Evolutionary conservation across 768 basidiomycete species (phyloP).

Genomic region (Collybia nuda): DNA sequence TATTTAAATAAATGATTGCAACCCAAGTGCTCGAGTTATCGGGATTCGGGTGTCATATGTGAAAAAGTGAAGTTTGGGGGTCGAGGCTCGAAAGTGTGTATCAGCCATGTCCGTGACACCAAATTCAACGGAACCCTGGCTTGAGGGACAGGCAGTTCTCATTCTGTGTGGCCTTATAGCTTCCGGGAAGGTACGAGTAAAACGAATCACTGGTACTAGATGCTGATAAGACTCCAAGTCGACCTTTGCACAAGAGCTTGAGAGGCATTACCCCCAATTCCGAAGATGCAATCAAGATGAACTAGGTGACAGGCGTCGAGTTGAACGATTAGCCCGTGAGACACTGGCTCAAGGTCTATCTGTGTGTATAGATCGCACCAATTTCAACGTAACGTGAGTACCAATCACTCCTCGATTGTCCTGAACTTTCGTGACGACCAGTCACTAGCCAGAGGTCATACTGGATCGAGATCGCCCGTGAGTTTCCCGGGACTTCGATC

Average conservation of each 20-base stretch:
- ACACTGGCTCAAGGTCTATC: constrained; percentile 59
- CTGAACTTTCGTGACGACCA: neutral
- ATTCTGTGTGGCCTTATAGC: constrained; percentile 76
- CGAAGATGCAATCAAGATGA: constrained; percentile 81
- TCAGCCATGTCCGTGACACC: neutral
- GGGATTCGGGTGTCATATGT: neutral
- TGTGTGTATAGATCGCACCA: constrained; percentile 80
- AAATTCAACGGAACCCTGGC: constrained; percentile 15
- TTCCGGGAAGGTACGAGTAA: constrained; percentile 61
- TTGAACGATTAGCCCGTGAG: constrained; percentile 57
- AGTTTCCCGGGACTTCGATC: constrained; percentile 59
- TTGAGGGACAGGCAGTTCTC: constrained; percentile 52
- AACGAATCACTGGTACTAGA: constrained; percentile 3
- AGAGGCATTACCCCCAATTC: constrained; percentile 59
- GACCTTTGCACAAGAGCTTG: constrained; percentile 74
- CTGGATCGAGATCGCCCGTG: constrained; percentile 74
- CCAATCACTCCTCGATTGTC: constrained; percentile 8
- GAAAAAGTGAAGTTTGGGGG: neutral
- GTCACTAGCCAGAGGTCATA: constrained; percentile 59
- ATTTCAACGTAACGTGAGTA: constrained; percentile 66
- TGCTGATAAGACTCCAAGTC: constrained; percentile 26
- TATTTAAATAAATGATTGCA: too few species aligned
- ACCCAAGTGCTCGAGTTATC: neutral
- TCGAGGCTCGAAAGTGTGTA: neutral
- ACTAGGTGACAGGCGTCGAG: constrained; percentile 63